phyloP scores from a whole-genome alignment of 495 filamentous ascomycete genomes.

The Penicillium riverlandense region DNA sequence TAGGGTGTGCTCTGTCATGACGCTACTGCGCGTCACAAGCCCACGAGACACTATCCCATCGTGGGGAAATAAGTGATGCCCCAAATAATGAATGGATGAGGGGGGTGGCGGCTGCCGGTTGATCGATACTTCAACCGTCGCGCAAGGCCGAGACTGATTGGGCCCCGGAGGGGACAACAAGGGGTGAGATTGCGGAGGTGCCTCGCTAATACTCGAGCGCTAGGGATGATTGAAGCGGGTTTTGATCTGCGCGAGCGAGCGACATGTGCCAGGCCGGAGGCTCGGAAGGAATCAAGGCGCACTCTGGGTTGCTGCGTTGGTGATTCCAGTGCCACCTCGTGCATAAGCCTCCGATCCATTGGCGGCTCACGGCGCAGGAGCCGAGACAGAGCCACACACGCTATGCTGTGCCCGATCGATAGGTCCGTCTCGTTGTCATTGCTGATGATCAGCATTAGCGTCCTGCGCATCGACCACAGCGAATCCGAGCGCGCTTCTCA shows the following conservation, averaged over 20 bases:
- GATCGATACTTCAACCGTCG: conserved; percentile 1
- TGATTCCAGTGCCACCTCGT: too few species aligned
- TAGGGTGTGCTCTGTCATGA: too few species aligned
- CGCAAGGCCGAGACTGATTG: conserved; percentile 1
- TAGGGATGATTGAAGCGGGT: too few species aligned
- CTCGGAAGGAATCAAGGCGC: too few species aligned
- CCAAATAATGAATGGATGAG: background rate
- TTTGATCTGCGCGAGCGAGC: too few species aligned
- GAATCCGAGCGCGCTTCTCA: conserved; percentile 9
- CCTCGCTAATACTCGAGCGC: too few species aligned
- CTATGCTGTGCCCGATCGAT: conserved; percentile 8
- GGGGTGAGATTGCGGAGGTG: too few species aligned
- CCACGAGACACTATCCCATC: background rate
- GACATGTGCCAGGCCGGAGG: too few species aligned
- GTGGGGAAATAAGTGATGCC: background rate
- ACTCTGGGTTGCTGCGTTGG: too few species aligned
- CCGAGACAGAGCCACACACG: too few species aligned
- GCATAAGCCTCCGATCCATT: too few species aligned
- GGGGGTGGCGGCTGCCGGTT: background rate
- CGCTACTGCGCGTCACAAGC: background rate
- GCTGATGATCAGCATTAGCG: conserved; percentile 6
- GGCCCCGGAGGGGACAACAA: background rate
- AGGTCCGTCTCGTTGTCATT: background rate
- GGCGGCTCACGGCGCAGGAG: too few species aligned
- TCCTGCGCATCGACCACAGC: conserved; percentile 7